These are phyloP conservation scores for Elongisporangium anandrum DNA, from an alignment of 352 stramenopile species.

Conservation along the genomic window DNA sequence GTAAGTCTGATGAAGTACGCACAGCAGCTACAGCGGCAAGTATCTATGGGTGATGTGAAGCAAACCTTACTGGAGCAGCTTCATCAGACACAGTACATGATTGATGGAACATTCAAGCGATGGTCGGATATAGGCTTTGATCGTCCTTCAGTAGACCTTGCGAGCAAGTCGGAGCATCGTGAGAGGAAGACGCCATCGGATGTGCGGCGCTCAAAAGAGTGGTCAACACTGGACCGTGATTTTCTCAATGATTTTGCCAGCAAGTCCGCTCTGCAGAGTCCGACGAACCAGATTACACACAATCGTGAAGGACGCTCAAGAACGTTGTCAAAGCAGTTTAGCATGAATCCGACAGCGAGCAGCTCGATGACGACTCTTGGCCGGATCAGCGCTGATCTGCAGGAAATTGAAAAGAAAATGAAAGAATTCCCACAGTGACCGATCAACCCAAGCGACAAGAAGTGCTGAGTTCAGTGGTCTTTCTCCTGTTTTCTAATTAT, in stretches of 20 bases:
- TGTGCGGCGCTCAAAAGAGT: slow-evolving; percentile 10
- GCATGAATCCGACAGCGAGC: slow-evolving; percentile 30
- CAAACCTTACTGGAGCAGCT: slow-evolving; percentile 69
- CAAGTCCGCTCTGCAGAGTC: slow-evolving; percentile 25
- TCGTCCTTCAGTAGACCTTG: slow-evolving; percentile 7
- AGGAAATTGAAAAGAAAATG: slow-evolving; percentile 72
- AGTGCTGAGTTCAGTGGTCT: background rate
- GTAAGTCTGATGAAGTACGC: slow-evolving; percentile 33
- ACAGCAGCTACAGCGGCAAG: slow-evolving; percentile 46
- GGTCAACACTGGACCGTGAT: slow-evolving; percentile 8
- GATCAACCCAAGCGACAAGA: background rate
- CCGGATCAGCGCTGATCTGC: slow-evolving; percentile 56
- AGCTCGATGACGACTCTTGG: slow-evolving; percentile 52
- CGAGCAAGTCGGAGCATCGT: slow-evolving; percentile 10
- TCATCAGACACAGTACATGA: slow-evolving; percentile 76
- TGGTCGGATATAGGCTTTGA: slow-evolving; percentile 56
- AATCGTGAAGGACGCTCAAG: slow-evolving; percentile 16
- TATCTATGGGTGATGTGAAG: slow-evolving; percentile 63
- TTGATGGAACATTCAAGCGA: slow-evolving; percentile 69
- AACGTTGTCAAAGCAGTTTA: slow-evolving; percentile 13
- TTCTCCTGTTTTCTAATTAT: background rate
- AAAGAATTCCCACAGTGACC: slow-evolving; percentile 25
- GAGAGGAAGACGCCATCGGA: slow-evolving; percentile 24
- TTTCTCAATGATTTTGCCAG: slow-evolving; percentile 15
- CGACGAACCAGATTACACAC: slow-evolving; percentile 21